A percentile compares a stretch with the other conserved stretches of the same genome.
These are phyloP conservation scores for Ananas comosus DNA, from an alignment of 176 grass and related monocot genomes.

Conservation along the genomic window DNA sequence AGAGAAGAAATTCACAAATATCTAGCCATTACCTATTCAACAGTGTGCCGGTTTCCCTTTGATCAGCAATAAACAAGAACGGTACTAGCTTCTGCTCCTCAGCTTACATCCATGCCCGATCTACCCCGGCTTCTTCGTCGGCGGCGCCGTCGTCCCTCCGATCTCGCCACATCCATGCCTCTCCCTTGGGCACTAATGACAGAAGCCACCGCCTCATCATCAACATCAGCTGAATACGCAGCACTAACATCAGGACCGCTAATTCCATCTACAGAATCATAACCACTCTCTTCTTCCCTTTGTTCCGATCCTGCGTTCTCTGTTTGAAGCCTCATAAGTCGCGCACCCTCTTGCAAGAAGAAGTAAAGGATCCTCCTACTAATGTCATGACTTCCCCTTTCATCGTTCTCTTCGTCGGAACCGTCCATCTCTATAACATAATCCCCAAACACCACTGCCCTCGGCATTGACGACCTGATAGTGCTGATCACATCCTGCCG, in stretches of 20 bases:
- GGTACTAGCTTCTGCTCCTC: neutral
- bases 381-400: conserved; percentile 10
- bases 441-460: conserved; percentile 79
- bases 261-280: conserved; percentile 16
- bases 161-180: conserved; percentile 24
- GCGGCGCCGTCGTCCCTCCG: conserved; percentile 34
- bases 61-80: neutral
- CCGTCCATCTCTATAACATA: conserved; percentile 43
- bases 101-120: conserved; percentile 35
- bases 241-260: conserved; percentile 26
- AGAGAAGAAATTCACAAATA: neutral
- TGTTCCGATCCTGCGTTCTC: conserved; percentile 20
- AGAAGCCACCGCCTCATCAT: conserved; percentile 44
- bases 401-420: conserved; percentile 19
- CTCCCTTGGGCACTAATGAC: conserved; percentile 15
- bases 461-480: conserved; percentile 68
- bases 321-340: conserved; percentile 49
- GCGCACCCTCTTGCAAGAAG: conserved; percentile 77
- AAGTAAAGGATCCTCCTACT: conserved; percentile 66
- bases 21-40: neutral
- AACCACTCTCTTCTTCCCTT: conserved; percentile 16
- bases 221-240: conserved; percentile 30
- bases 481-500: conserved; percentile 85
- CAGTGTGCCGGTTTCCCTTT: neutral
- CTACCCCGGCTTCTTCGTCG: conserved; percentile 72